phyloP scores from a whole-genome alignment of 768 basidiomycete species.

The Ephemerocybe angulata region DNA sequence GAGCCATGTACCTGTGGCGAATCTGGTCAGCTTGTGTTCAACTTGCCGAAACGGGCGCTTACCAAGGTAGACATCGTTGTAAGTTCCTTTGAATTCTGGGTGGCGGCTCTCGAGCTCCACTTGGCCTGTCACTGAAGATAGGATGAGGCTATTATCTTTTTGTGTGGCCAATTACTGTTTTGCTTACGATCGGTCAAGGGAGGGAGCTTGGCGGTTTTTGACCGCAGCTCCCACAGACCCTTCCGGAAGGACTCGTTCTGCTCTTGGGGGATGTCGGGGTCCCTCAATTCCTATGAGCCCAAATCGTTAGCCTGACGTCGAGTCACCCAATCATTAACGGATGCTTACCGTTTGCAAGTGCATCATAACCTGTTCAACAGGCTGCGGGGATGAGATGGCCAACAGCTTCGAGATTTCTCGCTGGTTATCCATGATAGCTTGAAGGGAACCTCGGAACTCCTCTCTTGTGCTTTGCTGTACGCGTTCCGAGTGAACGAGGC shows the following conservation, averaged over 20 bases:
- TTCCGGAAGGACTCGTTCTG: slow-evolving; percentile 32
- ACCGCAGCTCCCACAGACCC: slow-evolving; percentile 37
- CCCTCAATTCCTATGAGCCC: slow-evolving; percentile 30
- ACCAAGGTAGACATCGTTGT: slow-evolving; percentile 40
- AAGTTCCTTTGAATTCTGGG: slow-evolving; percentile 31
- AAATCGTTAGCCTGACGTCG: background rate
- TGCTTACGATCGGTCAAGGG: slow-evolving; percentile 40
- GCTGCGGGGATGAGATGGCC: slow-evolving; percentile 26
- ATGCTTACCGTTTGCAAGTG: slow-evolving; percentile 37
- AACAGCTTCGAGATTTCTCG: slow-evolving; percentile 35
- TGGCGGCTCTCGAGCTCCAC: slow-evolving; percentile 28
- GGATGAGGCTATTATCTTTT: too few relatives aligned
- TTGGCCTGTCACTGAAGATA: slow-evolving; percentile 40
- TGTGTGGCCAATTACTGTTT: background rate
- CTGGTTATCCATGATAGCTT: slow-evolving; percentile 28
- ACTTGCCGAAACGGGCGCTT: background rate
- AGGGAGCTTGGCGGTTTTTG: slow-evolving; percentile 36
- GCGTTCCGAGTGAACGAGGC: slow-evolving; percentile 23
- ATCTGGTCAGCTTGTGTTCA: background rate
- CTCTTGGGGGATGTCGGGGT: slow-evolving; percentile 26
- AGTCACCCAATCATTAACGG: background rate
- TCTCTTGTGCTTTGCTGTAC: slow-evolving; percentile 31
- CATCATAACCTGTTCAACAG: slow-evolving; percentile 38
- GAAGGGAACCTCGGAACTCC: slow-evolving; percentile 33
- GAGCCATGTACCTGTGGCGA: slow-evolving; percentile 39